phyloP scores from a whole-genome alignment of 129 eudicot genomes.

The Flaveria brownii region DNA sequence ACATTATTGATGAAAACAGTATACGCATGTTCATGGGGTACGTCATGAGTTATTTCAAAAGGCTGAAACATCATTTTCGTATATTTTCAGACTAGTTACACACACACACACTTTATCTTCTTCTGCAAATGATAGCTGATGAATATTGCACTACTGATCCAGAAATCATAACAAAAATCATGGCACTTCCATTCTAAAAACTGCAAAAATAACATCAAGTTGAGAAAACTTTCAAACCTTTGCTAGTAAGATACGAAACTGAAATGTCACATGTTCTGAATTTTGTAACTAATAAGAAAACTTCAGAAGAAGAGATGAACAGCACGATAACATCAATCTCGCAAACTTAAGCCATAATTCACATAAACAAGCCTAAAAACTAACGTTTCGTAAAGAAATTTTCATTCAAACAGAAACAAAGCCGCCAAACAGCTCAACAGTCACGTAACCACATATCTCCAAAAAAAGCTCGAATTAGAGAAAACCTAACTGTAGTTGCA shows the following conservation, averaged over 20 bases:
- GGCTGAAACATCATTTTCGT: background rate
- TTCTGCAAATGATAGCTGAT: background rate
- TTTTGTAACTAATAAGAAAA: background rate
- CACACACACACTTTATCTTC: background rate
- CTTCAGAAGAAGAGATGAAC: background rate
- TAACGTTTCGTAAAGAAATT: background rate
- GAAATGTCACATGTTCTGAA: background rate
- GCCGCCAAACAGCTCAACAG: too few relatives aligned
- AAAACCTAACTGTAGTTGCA: background rate
- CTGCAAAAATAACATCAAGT: background rate
- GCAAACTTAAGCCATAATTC: background rate
- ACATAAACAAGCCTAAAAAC: too few relatives aligned
- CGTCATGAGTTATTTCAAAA: constrained; percentile 7
- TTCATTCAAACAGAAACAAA: too few relatives aligned
- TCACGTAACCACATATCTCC: background rate
- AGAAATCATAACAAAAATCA: constrained; percentile 8
- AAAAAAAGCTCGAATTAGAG: background rate
- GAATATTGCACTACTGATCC: constrained; percentile 7
- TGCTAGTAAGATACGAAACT: background rate
- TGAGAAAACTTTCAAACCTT: background rate
- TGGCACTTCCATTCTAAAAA: background rate
- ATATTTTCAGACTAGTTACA: background rate
- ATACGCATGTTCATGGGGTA: background rate
- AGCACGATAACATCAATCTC: background rate
- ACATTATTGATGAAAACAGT: background rate